These are phyloP conservation scores for Nakaseomyces nivariensis DNA, from an alignment of 1,139 yeast species.

Conservation along the genomic window DNA sequence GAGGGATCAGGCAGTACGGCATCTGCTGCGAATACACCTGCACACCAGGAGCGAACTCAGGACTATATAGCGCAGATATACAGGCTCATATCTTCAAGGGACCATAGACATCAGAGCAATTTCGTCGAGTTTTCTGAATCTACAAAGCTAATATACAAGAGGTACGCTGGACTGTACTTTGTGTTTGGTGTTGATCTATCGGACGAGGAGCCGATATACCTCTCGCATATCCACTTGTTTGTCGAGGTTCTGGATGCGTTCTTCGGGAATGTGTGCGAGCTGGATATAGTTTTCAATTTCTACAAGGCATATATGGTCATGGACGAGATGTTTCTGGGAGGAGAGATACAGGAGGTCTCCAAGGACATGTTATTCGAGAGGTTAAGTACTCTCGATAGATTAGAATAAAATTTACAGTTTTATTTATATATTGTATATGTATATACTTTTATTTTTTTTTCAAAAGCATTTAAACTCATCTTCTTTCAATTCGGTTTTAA, in stretches of 20 bases:
- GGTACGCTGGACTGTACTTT: slow-evolving; percentile 89
- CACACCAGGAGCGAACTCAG: slow-evolving; percentile 12
- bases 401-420: slow-evolving; percentile 33
- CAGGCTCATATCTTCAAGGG: slow-evolving; percentile 70
- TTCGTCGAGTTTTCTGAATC: slow-evolving; percentile 63
- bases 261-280: slow-evolving; percentile 87
- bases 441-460: neutral
- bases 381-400: slow-evolving; percentile 39
- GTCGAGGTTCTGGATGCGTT: slow-evolving; percentile 83
- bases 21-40: slow-evolving; percentile 14
- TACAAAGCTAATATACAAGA: slow-evolving; percentile 67
- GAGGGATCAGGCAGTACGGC: slow-evolving; percentile 9
- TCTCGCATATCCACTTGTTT: slow-evolving; percentile 78
- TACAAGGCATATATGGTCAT: slow-evolving; percentile 59
- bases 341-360: slow-evolving; percentile 69
- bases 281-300: slow-evolving; percentile 78
- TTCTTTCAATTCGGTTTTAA: neutral
- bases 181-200: slow-evolving; percentile 63
- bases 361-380: slow-evolving; percentile 48
- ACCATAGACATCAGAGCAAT: slow-evolving; percentile 72
- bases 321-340: slow-evolving; percentile 70
- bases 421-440: neutral
- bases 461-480: slow-evolving; percentile 7
- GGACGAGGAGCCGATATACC: slow-evolving; percentile 66
- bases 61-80: slow-evolving; percentile 45